Base-by-base conservation (phyloP, 192 early-diverging fungal genomes). In the Entrophospora sp. region DNA sequence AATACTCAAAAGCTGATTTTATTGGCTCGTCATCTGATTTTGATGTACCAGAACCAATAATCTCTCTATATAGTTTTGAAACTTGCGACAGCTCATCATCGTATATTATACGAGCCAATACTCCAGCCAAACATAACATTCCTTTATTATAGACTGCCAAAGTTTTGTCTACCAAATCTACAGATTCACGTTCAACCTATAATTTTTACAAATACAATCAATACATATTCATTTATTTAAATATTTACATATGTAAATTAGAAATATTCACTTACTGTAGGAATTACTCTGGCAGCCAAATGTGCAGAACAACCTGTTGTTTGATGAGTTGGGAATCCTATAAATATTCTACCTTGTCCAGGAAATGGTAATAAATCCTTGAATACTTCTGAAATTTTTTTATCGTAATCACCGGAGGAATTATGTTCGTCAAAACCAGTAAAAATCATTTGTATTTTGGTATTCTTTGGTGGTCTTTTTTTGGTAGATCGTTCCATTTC, bases 401-500 rank as follows among this genome's bases (percentile, higher is more conserved):
- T 48, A 3, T 55, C n/a, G n/a, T 34, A 0, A 55, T 55, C 35
- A 6, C 14, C 28, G 16, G 58, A 43, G 16, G 13, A 61, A 61
- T 89, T 87, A 61, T 88, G 79, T 58, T 94, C 90, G 40, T 94
- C 89, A 60, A 77, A 82, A 42, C 86, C 87, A 4, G 81, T 81
- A 70, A 84, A 91, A 14, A 92, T 73, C 27, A 92, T 78, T 27
- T 87, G 83, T 36, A 93, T 81, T 2, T 71, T 73, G 0, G 92
- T 91, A 16, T 70, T 66, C 8, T 74, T 70, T 24, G 93, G 93
- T 9, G 93, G 88, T 43, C 77, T 79, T 67, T 95, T 95, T 72
- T 95, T 95, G 0, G 92, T 95, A 0, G 90, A 84, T 6, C 93
- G 77, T 59, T 92, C 87, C 89, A 95, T 94, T 64, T 94, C 88